These are phyloP conservation scores for Carex arenaria DNA, from an alignment of 202 grass and related monocot genomes.

Conservation along the genomic window DNA sequence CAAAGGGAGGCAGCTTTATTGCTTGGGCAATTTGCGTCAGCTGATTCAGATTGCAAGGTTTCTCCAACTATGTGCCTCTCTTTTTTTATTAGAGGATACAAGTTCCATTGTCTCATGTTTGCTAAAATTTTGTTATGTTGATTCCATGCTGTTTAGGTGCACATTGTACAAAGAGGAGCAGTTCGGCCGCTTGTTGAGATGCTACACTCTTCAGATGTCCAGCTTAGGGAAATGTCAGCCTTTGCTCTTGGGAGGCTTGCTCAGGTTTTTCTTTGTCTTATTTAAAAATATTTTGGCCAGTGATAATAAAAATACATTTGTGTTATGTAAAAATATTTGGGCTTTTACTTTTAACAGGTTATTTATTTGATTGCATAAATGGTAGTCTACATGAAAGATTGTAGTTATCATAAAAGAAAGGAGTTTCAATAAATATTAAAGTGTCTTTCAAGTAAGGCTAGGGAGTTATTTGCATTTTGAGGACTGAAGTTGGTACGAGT, in stretches of 20 bases:
- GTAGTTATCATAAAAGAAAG: not conserved
- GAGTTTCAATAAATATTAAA: not conserved
- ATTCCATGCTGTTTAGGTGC: constrained; percentile 56
- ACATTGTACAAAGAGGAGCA: constrained; percentile 98
- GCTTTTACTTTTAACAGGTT: not conserved
- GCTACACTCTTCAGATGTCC: constrained; percentile 88
- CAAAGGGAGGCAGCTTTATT: constrained; percentile 99
- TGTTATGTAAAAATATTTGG: not conserved
- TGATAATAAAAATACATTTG: not conserved
- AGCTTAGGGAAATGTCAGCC: constrained; percentile 96
- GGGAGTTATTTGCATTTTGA: not conserved
- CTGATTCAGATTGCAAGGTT: constrained; percentile 99
- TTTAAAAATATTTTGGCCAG: not conserved
- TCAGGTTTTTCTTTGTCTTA: constrained; percentile 47
- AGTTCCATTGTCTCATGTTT: not conserved
- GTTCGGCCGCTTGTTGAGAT: constrained; percentile 90
- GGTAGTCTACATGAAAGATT: not conserved
- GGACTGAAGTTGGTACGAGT: not conserved
- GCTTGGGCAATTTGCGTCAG: constrained; percentile 94
- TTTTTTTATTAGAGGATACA: constrained; percentile 17
- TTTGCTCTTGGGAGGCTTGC: constrained; percentile 99
- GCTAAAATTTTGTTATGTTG: constrained; percentile 7
- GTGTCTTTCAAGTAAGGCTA: not conserved
- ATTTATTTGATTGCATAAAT: not conserved
- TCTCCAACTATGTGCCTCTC: constrained; percentile 8